Conservation (phyloP, 495 filamentous ascomycete species). For the Tuber borchii region DNA sequence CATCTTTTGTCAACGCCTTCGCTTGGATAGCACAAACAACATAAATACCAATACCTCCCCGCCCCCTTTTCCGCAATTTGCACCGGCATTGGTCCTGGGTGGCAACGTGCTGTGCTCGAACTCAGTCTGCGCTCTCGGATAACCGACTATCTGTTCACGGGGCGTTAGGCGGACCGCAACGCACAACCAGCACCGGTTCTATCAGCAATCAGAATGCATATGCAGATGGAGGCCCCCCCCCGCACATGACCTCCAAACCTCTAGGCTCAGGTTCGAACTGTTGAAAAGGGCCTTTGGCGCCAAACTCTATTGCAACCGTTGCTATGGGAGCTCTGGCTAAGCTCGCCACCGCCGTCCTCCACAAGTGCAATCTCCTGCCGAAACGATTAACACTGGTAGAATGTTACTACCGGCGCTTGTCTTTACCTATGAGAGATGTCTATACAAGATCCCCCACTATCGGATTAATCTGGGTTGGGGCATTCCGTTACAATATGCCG, state of each 20-base stretch:
- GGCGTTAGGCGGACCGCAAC: not conserved
- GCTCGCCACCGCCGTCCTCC: not conserved
- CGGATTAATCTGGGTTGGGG: not conserved
- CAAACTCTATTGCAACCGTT: slow-evolving; percentile 1
- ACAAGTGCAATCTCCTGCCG: not conserved
- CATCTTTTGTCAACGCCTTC: not conserved
- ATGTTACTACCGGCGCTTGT: not conserved
- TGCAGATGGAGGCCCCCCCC: not conserved
- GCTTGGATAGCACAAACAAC: not conserved
- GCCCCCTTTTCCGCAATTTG: not conserved
- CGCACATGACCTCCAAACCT: not conserved
- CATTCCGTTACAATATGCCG: not conserved
- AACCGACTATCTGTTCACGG: not conserved
- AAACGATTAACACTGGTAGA: not conserved
- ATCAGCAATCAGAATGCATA: not conserved
- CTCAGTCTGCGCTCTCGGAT: not conserved
- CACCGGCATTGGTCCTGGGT: not conserved
- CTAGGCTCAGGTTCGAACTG: not conserved
- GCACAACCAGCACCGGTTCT: not conserved
- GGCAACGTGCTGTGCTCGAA: not conserved
- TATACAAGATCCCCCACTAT: not conserved
- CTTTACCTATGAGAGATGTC: not conserved
- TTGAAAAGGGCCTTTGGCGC: slow-evolving; percentile 1
- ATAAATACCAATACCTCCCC: not conserved
- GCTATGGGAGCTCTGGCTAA: not conserved